These are phyloP conservation scores for Pleomassaria siparia DNA, from an alignment of 2,329 filamentous ascomycete species.

Conservation along the genomic window DNA sequence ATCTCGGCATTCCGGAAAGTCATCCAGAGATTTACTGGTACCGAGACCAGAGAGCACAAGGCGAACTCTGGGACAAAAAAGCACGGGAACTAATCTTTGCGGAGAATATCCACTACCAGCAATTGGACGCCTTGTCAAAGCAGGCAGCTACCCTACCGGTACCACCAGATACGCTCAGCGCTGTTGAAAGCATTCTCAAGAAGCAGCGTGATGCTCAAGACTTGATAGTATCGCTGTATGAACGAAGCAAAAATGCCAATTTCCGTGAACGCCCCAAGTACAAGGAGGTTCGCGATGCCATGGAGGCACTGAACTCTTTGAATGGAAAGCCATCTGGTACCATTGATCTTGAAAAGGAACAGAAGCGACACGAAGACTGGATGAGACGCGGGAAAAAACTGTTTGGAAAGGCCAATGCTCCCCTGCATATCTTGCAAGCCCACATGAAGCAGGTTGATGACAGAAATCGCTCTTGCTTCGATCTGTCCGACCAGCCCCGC, in stretches of 20 bases:
- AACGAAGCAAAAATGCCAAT: slow-evolving; percentile 73
- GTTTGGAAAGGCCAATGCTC: slow-evolving; percentile 97
- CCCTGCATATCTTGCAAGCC: slow-evolving; percentile 89
- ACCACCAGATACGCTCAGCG: slow-evolving; percentile 73
- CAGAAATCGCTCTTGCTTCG: slow-evolving; percentile 88
- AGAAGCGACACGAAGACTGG: slow-evolving; percentile 96
- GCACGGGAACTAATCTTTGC: slow-evolving; percentile 91
- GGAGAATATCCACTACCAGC: slow-evolving; percentile 88
- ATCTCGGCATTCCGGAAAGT: slow-evolving; percentile 74
- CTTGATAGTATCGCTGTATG: slow-evolving; percentile 78
- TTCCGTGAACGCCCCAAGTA: slow-evolving; percentile 82
- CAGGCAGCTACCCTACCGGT: slow-evolving; percentile 83
- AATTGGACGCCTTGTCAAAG: slow-evolving; percentile 85
- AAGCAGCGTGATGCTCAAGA: slow-evolving; percentile 95
- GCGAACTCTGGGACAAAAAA: slow-evolving; percentile 88
- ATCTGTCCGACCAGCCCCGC: slow-evolving; percentile 83
- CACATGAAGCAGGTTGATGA: slow-evolving; percentile 93
- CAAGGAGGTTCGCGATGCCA: slow-evolving; percentile 83
- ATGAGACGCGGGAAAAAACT: slow-evolving; percentile 98
- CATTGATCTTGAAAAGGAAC: slow-evolving; percentile 88
- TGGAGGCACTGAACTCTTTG: slow-evolving; percentile 81
- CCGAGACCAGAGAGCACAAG: slow-evolving; percentile 72
- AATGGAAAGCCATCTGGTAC: slow-evolving; percentile 92
- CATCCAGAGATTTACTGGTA: slow-evolving; percentile 79
- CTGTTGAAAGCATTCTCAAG: slow-evolving; percentile 88